phyloP scores from a whole-genome alignment of 2,329 filamentous ascomycete species.

The Scytalidium sp. region DNA sequence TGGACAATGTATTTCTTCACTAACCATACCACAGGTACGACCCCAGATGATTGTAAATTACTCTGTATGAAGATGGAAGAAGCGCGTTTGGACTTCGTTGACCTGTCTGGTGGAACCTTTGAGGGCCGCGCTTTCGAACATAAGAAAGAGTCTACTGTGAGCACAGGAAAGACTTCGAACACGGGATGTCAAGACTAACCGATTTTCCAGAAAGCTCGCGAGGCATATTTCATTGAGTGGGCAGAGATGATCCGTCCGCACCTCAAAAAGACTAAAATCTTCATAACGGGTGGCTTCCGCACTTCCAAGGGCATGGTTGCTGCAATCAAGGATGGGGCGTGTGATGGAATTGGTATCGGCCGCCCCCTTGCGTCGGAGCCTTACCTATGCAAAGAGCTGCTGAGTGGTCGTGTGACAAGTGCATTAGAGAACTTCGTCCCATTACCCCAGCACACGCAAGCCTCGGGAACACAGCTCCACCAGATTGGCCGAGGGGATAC shows the following conservation, averaged over 20 bases:
- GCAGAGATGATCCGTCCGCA: slow-evolving; percentile 17
- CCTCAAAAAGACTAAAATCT: slow-evolving; percentile 30
- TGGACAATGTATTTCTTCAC: too few species aligned
- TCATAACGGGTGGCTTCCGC: slow-evolving; percentile 61
- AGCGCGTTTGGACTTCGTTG: slow-evolving; percentile 60
- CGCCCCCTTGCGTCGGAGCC: background rate
- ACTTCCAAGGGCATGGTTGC: slow-evolving; percentile 43
- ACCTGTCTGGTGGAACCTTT: slow-evolving; percentile 63
- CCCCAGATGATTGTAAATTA: slow-evolving; percentile 54
- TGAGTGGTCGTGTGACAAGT: too few species aligned
- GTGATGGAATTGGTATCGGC: background rate
- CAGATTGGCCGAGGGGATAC: too few species aligned
- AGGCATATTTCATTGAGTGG: slow-evolving; percentile 67
- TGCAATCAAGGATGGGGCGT: slow-evolving; percentile 29
- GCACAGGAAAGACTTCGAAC: too few species aligned
- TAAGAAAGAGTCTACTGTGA: background rate
- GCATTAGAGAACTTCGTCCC: too few species aligned
- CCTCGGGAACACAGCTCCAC: too few species aligned
- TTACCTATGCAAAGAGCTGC: background rate
- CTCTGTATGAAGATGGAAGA: slow-evolving; percentile 48
- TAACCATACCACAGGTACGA: too few species aligned
- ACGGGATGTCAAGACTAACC: too few species aligned
- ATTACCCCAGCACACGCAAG: too few species aligned
- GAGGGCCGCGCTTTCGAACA: slow-evolving; percentile 41
- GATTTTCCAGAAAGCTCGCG: too few species aligned